Evolutionary conservation across 495 filamentous ascomycete species (phyloP), one percentile per base, ranked within the genome.

Genomic region (Aspergillus bridgeri): DNA sequence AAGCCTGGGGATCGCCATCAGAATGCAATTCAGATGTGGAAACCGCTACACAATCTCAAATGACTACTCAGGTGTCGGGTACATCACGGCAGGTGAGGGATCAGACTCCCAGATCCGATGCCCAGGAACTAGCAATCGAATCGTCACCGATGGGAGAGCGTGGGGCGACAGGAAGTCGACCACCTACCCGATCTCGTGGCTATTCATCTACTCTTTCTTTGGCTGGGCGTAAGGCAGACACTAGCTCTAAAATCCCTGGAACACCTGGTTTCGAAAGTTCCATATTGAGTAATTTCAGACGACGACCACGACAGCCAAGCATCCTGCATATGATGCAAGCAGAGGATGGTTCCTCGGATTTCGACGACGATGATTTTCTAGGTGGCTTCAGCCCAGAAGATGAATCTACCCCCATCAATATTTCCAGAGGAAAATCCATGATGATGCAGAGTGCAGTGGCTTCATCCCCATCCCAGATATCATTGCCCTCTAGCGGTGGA

Each of bases 231-330:
- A 77, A 75, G 62, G 74, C 72, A 29, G 75, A 79, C 50, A 59
- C 62, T 20, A 64, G 58, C 53, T 74, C 75, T 21, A 72, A 72
- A 21, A 62, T 78, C 24, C 73, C 71, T 17, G 79, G 71, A 17
- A 84, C 81, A 4, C 81, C 82, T 48, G 79, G 76, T 3, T 78
- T 79, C 48, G 82, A 86, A 42, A 83, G 65, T 24, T 84, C 83
- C 6, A 69, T 86, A 43, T 44, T 78, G 53, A 77, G 68, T 62
- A 87, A 86, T 60, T 89, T 89, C 69, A 86, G 81, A 57, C 75
- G 83, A 38, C 75, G 86, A 56, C 76, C 85, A 17, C 76, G 86
- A 69, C 86, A 90, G 65, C 81, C 83, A 6, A 90, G 86, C 66
- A 81, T 90, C 54, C 70, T 90, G 15, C 80, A 83, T 18, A 84